Percentiles rank a stretch among this genome's conserved stretches.
These are phyloP conservation scores for Solanum tacnaense DNA, from an alignment of 257 asterid genomes.

Conservation along the genomic window DNA sequence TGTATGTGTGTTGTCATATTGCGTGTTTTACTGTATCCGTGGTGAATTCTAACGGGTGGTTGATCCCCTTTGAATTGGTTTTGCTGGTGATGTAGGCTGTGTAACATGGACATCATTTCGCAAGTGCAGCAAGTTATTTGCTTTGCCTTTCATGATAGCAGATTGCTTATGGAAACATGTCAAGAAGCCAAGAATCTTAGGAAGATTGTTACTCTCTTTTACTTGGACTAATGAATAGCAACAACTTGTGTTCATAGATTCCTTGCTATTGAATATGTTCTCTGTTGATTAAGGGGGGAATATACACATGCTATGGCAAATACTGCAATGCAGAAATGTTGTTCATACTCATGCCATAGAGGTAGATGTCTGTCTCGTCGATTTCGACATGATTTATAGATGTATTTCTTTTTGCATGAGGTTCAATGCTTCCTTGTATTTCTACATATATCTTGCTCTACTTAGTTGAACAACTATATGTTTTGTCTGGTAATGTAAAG, in stretches of 20 bases:
- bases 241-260: slow-evolving; percentile 8
- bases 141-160: slow-evolving; percentile 94
- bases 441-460: neutral
- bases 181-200: slow-evolving; percentile 90
- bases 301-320: neutral
- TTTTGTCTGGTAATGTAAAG: neutral
- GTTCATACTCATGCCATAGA: neutral
- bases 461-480: neutral
- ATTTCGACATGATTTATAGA: neutral
- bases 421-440: neutral
- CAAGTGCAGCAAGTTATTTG: slow-evolving; percentile 96
- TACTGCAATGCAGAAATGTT: neutral
- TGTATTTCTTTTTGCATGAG: neutral
- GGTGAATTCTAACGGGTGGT: neutral
- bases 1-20: neutral
- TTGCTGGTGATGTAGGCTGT: slow-evolving; percentile 44
- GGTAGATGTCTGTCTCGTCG: neutral
- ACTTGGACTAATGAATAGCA: slow-evolving; percentile 49
- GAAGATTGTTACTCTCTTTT: slow-evolving; percentile 89
- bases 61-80: neutral
- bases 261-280: neutral
- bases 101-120: slow-evolving; percentile 96
- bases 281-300: neutral
- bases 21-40: neutral
- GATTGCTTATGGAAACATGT: slow-evolving; percentile 93